These are phyloP conservation scores for Canavalia ensiformis DNA, from an alignment of 306 rosid genomes.

Conservation along the genomic window DNA sequence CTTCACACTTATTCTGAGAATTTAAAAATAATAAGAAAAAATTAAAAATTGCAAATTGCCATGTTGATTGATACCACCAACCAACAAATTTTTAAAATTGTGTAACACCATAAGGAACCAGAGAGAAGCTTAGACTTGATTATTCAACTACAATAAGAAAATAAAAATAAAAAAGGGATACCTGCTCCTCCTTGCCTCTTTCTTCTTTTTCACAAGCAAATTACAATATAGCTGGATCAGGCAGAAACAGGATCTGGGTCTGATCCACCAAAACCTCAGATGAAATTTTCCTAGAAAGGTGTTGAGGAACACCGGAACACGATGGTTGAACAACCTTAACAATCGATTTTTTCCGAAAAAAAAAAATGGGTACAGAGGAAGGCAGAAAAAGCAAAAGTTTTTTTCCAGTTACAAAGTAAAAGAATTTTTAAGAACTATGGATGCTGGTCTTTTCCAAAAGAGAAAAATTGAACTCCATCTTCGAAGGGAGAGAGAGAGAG, in stretches of 20 bases:
- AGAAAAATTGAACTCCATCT: conserved; percentile 47
- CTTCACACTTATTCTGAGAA: conserved; percentile 40
- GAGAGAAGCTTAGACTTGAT: conserved; percentile 61
- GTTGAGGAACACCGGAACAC: conserved; percentile 41
- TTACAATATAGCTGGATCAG: conserved; percentile 57
- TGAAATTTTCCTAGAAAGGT: conserved; percentile 56
- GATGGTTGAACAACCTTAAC: conserved; percentile 47
- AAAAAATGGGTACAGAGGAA: conserved; percentile 43
- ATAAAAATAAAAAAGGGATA: conserved; percentile 44
- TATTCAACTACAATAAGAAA: conserved; percentile 48
- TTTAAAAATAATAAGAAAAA: conserved; percentile 40
- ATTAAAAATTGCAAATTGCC: conserved; percentile 39
- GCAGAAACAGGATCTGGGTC: conserved; percentile 75
- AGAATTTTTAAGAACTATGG: conserved; percentile 47
- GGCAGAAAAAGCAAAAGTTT: conserved; percentile 15
- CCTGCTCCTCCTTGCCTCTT: conserved; percentile 53
- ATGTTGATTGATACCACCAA: conserved; percentile 13
- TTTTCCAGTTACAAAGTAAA: background rate
- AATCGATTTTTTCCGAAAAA: conserved; percentile 29
- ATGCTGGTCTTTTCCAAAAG: conserved; percentile 54
- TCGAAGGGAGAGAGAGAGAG: background rate
- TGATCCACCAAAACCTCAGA: conserved; percentile 69
- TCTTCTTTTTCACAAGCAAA: conserved; percentile 48
- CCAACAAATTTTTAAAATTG: conserved; percentile 28
- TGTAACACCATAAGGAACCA: conserved; percentile 35